Base-by-base conservation (phyloP, 2,329 filamentous ascomycete genomes). In the Neofusicoccum sp. region DNA sequence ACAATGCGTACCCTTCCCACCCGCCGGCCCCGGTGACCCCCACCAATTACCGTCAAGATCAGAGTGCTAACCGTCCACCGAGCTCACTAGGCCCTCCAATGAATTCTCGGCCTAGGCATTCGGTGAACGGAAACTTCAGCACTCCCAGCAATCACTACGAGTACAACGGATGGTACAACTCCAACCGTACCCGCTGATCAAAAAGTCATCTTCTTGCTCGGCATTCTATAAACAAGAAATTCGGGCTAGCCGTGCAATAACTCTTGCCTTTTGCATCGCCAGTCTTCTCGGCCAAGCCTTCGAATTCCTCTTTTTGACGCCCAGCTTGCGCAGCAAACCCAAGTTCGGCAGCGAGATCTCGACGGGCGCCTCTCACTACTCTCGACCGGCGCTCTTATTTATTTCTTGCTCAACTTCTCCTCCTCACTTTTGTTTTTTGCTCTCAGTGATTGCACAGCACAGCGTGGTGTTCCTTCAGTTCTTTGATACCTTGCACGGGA, bases 31-130 rank as follows among this genome's bases (percentile, higher is more conserved):
- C 58, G 40, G 47, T 54, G 36, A 51, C 58, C 24, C 48, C 58
- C 28, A 54, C 48, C 28, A 30, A 60, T 60, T 41, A 49, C 24
- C 58, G n/a, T 49, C 58, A 40, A 20, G 58, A 53, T 28, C 58
- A 60, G 16, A 33, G 12, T 38, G 58, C 58, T 60, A 60, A 54
- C 45, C 58, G 47, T 44, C 47, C 54, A 58, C 54, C 54, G 31
- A 47, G 20, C 28, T 38, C 54, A 28, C 33, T 58, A 58, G 54
- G 54, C 43, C 54, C 54, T 34, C 14, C 54, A 38, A 47, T 51
- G 20, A 30, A 34, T 44, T 41, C 58, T 20, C 40, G 58, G 48
- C 40, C 47, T 44, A 60, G 58, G 40, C 58, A 60, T 28, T 53
- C 58, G n/a, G 38, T 60, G 38, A 54, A 54, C 58, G 58, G 58